Evolutionary conservation across 2,329 filamentous ascomycete genomes (phyloP).

Genomic region (Epichloe sylvatica): DNA sequence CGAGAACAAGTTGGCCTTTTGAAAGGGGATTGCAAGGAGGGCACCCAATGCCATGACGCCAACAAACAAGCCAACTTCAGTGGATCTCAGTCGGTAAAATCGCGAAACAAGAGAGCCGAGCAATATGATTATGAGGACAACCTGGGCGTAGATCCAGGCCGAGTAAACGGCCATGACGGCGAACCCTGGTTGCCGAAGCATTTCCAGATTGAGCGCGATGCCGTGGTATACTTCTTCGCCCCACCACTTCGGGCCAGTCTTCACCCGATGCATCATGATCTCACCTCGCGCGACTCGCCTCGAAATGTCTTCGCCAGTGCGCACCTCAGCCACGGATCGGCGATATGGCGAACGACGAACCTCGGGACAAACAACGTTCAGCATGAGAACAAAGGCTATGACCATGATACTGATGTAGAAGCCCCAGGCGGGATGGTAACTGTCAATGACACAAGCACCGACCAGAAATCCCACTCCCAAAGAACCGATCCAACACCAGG

Average conservation of each 20-base stretch:
- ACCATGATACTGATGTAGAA: slow-evolving; percentile 62
- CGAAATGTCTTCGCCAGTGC: slow-evolving; percentile 36
- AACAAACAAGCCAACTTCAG: slow-evolving; percentile 53
- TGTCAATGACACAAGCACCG: slow-evolving; percentile 55
- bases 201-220: slow-evolving; percentile 48
- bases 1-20: slow-evolving; percentile 57
- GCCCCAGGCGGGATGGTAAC: slow-evolving; percentile 53
- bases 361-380: slow-evolving; percentile 61
- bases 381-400: slow-evolving; percentile 47
- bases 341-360: slow-evolving; percentile 56
- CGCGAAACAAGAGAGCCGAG: slow-evolving; percentile 58
- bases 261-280: slow-evolving; percentile 60
- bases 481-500: slow-evolving; percentile 62
- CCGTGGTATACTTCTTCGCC: slow-evolving; percentile 63
- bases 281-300: slow-evolving; percentile 55
- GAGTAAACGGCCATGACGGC: slow-evolving; percentile 57
- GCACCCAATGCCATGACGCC: slow-evolving; percentile 54
- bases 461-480: slow-evolving; percentile 58
- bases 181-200: slow-evolving; percentile 64
- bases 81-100: slow-evolving; percentile 49
- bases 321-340: slow-evolving; percentile 52
- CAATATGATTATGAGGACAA: slow-evolving; percentile 58
- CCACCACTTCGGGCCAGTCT: slow-evolving; percentile 63
- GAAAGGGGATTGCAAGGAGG: slow-evolving; percentile 55
- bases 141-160: slow-evolving; percentile 65